Percentiles rank a stretch among this genome's conserved stretches.
These are phyloP conservation scores for Corynascus novoguineensis DNA, from an alignment of 495 filamentous ascomycete genomes.

Conservation along the genomic window DNA sequence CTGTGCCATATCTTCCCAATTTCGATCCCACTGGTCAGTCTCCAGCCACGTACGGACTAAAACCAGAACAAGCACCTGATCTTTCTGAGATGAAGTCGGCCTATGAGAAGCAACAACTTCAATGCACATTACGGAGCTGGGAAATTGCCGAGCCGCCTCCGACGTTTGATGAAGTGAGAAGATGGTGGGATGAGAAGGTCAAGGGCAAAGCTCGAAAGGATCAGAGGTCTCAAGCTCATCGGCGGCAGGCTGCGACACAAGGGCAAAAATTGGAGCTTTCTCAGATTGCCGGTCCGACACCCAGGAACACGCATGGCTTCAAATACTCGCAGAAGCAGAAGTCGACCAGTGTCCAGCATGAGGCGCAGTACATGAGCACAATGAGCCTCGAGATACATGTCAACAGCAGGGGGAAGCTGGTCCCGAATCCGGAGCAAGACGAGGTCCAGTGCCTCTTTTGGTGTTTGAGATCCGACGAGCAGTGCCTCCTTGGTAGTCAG, in stretches of 20 bases:
- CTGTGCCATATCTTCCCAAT: constrained; percentile 67
- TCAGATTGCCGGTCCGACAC: constrained; percentile 86
- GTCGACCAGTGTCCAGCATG: constrained; percentile 72
- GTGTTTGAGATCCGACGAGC: constrained; percentile 73
- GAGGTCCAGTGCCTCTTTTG: constrained; percentile 89
- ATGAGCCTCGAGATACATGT: constrained; percentile 97
- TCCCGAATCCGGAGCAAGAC: constrained; percentile 84
- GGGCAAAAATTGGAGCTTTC: constrained; percentile 51
- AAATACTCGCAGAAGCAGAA: constrained; percentile 78
- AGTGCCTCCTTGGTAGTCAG: constrained; percentile 19
- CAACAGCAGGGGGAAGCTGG: constrained; percentile 73
- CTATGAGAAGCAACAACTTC: constrained; percentile 45
- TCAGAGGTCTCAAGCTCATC: constrained; percentile 38
- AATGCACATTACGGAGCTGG: constrained; percentile 59
- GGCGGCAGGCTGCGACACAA: constrained; percentile 45
- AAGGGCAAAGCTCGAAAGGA: constrained; percentile 36
- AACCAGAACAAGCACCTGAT: constrained; percentile 41
- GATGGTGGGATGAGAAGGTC: constrained; percentile 55
- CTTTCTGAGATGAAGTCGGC: constrained; percentile 44
- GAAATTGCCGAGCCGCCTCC: constrained; percentile 63
- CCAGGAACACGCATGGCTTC: constrained; percentile 75
- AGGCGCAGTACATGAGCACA: constrained; percentile 90
- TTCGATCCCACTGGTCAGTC: constrained; percentile 66
- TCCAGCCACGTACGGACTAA: constrained; percentile 51
- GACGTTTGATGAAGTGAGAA: constrained; percentile 59